A percentile compares a stretch with the other conserved stretches of the same genome.
phyloP scores from a whole-genome alignment of 2,329 filamentous ascomycete species.

The Aspergillus texensis region DNA sequence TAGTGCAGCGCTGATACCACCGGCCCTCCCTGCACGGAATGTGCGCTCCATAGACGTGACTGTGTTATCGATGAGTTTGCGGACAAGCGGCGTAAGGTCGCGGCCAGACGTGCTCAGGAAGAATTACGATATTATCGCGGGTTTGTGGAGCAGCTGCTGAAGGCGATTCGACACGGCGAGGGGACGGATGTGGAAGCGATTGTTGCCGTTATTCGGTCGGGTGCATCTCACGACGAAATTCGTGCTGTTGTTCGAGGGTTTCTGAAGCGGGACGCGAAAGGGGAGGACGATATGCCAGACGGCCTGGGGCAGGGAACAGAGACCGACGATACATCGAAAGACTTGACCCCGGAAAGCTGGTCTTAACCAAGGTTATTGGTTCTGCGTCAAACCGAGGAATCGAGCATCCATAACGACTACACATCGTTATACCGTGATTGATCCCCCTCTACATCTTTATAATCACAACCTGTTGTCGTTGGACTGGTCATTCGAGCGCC shows the following conservation, averaged over 20 bases:
- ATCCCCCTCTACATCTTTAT: not conserved
- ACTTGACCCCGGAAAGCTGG: not conserved
- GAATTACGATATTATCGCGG: constrained; percentile 30
- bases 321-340: not conserved
- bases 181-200: constrained; percentile 24
- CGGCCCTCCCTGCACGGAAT: constrained; percentile 37
- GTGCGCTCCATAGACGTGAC: constrained; percentile 33
- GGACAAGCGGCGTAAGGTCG: constrained; percentile 42
- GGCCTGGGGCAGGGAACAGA: not conserved
- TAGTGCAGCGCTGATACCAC: constrained; percentile 33
- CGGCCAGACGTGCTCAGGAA: constrained; percentile 32
- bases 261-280: not conserved
- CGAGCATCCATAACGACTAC: not conserved
- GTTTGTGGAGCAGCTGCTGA: constrained; percentile 32
- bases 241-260: constrained; percentile 11
- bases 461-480: not conserved
- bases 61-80: constrained; percentile 38
- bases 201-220: constrained; percentile 30
- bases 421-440: not conserved
- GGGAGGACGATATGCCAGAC: not conserved
- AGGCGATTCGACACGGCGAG: constrained; percentile 28
- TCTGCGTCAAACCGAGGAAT: not conserved
- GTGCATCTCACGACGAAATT: constrained; percentile 23
- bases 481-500: not conserved
- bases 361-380: not conserved